Evolutionary conservation across 257 asterid genomes (phyloP).

Genomic region (Petrea volubilis): DNA sequence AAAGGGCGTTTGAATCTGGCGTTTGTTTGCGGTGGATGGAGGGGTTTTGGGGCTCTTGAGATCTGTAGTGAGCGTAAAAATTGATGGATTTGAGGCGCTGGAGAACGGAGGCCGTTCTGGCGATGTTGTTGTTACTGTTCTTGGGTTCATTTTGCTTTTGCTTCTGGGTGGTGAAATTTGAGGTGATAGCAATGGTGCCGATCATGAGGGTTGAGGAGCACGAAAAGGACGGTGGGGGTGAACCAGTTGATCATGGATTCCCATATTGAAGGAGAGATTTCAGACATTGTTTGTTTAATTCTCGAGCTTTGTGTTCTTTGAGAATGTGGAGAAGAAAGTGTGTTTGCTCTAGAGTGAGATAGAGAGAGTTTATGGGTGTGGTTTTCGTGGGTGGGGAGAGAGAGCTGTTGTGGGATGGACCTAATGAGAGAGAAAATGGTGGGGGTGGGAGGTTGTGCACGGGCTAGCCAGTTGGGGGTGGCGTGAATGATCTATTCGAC

Average conservation of each 20-base stretch:
- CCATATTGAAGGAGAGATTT: constrained; percentile 64
- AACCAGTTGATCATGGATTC: constrained; percentile 69
- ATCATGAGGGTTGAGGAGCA: constrained; percentile 68
- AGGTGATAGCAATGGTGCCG: constrained; percentile 60
- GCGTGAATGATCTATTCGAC: background rate
- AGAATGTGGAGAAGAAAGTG: background rate
- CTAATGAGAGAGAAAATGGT: background rate
- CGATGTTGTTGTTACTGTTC: constrained; percentile 21
- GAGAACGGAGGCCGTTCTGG: constrained; percentile 52
- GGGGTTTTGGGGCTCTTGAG: constrained; percentile 41
- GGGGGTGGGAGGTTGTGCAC: background rate
- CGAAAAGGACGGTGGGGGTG: constrained; percentile 71
- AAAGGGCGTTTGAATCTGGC: constrained; percentile 40
- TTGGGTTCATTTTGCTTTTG: constrained; percentile 12
- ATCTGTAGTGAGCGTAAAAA: constrained; percentile 35
- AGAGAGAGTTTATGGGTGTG: no score
- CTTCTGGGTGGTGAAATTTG: constrained; percentile 42
- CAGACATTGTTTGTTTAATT: constrained; percentile 55
- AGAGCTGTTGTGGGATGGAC: background rate
- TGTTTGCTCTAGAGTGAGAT: background rate
- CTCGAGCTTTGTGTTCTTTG: constrained; percentile 43
- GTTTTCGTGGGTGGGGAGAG: background rate
- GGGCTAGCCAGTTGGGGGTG: background rate
- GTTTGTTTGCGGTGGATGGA: constrained; percentile 12
- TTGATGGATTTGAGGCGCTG: constrained; percentile 66